These are phyloP conservation scores for Cytospora paraplurivora DNA, from an alignment of 2,329 filamentous ascomycete genomes.

Conservation along the genomic window DNA sequence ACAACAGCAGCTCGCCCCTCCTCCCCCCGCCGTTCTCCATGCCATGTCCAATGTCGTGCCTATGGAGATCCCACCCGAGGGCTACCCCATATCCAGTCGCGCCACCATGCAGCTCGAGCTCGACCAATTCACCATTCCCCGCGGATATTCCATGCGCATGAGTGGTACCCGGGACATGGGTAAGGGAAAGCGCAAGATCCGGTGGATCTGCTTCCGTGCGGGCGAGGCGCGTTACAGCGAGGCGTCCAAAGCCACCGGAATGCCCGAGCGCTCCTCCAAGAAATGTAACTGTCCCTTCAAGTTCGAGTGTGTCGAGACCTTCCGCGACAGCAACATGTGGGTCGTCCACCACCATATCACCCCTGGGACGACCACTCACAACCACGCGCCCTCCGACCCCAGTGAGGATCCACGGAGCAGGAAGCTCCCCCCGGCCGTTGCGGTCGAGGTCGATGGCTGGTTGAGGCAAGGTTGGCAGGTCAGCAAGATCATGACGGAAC, in stretches of 20 bases:
- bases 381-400: conserved; percentile 41
- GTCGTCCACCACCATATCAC: conserved; percentile 39
- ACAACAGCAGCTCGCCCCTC: conserved; percentile 19
- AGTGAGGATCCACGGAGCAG: conserved; percentile 40
- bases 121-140: conserved; percentile 40
- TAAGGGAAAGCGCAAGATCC: conserved; percentile 40
- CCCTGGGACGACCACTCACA: conserved; percentile 38
- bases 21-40: conserved; percentile 17
- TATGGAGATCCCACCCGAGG: conserved; percentile 39
- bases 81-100: conserved; percentile 39
- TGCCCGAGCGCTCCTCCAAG: conserved; percentile 40
- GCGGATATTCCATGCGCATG: conserved; percentile 44
- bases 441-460: conserved; percentile 41
- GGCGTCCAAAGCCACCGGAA: conserved; percentile 35
- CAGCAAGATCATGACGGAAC: conserved; percentile 41
- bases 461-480: conserved; percentile 37
- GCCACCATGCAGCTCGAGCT: conserved; percentile 42
- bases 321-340: conserved; percentile 40
- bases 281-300: conserved; percentile 43
- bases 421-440: conserved; percentile 38
- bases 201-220: conserved; percentile 43
- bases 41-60: conserved; percentile 19
- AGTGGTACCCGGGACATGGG: conserved; percentile 42
- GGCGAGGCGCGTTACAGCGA: conserved; percentile 40
- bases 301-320: conserved; percentile 41